Conservation (phyloP, 768 basidiomycete genomes). For the Coprinellus aureogranulatus region DNA sequence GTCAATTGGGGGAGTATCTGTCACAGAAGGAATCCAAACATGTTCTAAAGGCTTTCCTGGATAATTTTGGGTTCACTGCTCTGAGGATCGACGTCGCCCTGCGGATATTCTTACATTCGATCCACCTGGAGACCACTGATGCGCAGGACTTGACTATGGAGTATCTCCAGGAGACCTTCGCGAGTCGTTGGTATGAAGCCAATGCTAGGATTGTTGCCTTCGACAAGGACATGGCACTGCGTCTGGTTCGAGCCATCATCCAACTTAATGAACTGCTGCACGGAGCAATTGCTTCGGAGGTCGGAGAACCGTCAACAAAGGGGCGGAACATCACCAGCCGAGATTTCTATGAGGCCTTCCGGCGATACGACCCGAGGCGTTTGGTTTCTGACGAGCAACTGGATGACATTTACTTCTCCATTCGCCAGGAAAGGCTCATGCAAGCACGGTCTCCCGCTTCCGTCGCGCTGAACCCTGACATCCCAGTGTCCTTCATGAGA, state of each 20-base stretch:
- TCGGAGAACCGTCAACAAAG: constrained; percentile 52
- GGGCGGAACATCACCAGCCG: constrained; percentile 63
- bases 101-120: constrained; percentile 81
- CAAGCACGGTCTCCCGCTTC: constrained; percentile 59
- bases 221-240: constrained; percentile 76
- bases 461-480: constrained; percentile 40
- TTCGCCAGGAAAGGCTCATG: constrained; percentile 66
- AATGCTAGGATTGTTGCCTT: constrained; percentile 77
- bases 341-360: constrained; percentile 84
- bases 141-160: constrained; percentile 51
- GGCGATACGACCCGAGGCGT: constrained; percentile 68
- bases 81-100: constrained; percentile 86
- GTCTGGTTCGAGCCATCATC: constrained; percentile 76
- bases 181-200: constrained; percentile 86
- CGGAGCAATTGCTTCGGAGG: constrained; percentile 61
- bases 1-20: constrained; percentile 81
- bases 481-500: constrained; percentile 68
- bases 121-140: constrained; percentile 52
- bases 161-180: constrained; percentile 78
- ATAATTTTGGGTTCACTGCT: constrained; percentile 81
- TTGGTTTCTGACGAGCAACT: constrained; percentile 75
- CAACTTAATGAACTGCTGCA: constrained; percentile 90
- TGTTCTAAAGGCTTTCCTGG: constrained; percentile 81
- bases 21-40: constrained; percentile 68
- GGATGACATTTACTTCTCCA: constrained; percentile 74